Conservation (phyloP, 2,329 filamentous ascomycete species). For the Xylaria sp. region DNA sequence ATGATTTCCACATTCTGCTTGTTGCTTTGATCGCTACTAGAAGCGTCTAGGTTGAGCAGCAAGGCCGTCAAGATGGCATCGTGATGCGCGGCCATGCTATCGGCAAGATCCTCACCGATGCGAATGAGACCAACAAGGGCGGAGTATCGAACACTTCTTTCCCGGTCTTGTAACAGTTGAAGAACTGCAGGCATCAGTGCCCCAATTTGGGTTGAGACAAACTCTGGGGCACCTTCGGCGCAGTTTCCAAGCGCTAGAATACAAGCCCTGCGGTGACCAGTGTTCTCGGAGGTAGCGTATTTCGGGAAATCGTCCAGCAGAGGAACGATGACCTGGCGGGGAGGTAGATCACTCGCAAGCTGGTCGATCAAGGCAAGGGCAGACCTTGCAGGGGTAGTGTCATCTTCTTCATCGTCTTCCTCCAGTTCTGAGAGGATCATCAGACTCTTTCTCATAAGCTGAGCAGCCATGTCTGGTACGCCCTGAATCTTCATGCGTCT, state of each 20-base stretch:
- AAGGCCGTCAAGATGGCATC: constrained; percentile 84
- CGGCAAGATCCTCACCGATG: constrained; percentile 90
- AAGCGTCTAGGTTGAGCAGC: constrained; percentile 87
- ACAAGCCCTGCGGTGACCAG: constrained; percentile 86
- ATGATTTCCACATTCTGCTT: constrained; percentile 87
- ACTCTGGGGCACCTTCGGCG: constrained; percentile 96
- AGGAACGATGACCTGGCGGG: constrained; percentile 92
- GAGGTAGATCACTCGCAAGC: constrained; percentile 86
- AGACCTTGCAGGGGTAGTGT: constrained; percentile 84
- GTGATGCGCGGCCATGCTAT: constrained; percentile 88
- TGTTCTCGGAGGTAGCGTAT: constrained; percentile 79
- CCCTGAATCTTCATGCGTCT: constrained; percentile 95
- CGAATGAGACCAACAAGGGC: constrained; percentile 88
- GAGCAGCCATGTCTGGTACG: constrained; percentile 82
- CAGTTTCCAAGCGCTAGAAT: constrained; percentile 93
- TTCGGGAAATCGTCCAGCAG: constrained; percentile 85
- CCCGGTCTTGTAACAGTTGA: constrained; percentile 83
- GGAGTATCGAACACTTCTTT: constrained; percentile 84
- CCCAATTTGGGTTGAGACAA: constrained; percentile 91
- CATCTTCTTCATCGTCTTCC: constrained; percentile 81
- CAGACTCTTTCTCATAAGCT: constrained; percentile 87
- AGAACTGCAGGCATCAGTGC: constrained; percentile 87
- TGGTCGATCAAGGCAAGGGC: constrained; percentile 90
- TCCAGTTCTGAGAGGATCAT: constrained; percentile 91
- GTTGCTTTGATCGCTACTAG: constrained; percentile 72